A percentile compares a stretch with the other conserved stretches of the same genome.
Conservation (phyloP, 495 filamentous ascomycete species). For the Xylaria intraflava region DNA sequence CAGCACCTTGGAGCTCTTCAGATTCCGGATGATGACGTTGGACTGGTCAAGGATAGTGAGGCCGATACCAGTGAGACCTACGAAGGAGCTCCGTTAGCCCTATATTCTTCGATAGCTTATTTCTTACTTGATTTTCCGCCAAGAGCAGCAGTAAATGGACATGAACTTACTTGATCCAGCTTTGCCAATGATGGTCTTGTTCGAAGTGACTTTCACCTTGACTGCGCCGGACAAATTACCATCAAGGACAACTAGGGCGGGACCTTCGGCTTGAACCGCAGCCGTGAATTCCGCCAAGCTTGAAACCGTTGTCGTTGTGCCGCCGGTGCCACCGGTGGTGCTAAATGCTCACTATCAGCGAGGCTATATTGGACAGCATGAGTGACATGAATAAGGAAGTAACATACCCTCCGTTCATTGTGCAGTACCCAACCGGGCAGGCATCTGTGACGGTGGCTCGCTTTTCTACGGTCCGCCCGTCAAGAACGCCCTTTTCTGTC, state of each 20-base stretch:
- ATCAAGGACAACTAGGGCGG: slow-evolving; percentile 41
- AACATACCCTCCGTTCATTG: slow-evolving; percentile 18
- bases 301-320: slow-evolving; percentile 48
- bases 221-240: slow-evolving; percentile 39
- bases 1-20: slow-evolving; percentile 53
- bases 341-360: slow-evolving; percentile 25
- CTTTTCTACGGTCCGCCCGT: slow-evolving; percentile 13
- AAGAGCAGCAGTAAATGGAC: no score
- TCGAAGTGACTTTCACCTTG: slow-evolving; percentile 39
- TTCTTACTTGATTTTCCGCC: no score
- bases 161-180: slow-evolving; percentile 20
- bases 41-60: slow-evolving; percentile 40
- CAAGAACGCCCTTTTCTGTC: neutral
- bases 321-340: slow-evolving; percentile 49
- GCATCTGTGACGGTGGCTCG: slow-evolving; percentile 27
- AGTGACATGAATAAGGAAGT: neutral
- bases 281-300: slow-evolving; percentile 40
- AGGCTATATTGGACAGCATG: neutral
- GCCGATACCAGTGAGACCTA: slow-evolving; percentile 41
- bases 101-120: neutral
- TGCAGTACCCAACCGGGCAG: slow-evolving; percentile 31
- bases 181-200: slow-evolving; percentile 47
- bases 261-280: slow-evolving; percentile 36
- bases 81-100: neutral
- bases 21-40: slow-evolving; percentile 58